phyloP scores from a whole-genome alignment of 192 early-diverging fungal genomes.

The Lobosporangium transversale region DNA sequence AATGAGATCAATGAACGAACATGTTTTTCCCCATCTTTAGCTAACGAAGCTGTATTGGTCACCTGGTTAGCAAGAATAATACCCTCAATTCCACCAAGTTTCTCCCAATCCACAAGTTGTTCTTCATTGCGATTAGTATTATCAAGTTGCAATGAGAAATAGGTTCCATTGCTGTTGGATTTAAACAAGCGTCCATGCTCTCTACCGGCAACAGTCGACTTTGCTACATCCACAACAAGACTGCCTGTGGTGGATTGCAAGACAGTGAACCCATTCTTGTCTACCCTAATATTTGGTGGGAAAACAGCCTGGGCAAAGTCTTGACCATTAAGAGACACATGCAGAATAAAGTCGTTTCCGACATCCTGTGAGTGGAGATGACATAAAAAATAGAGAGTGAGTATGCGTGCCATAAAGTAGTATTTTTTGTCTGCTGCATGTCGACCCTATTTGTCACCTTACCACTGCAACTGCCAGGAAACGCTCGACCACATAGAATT shows the following conservation, averaged over 20 bases:
- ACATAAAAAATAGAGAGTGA: neutral
- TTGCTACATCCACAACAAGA: conserved; percentile 83
- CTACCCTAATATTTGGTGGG: conserved; percentile 82
- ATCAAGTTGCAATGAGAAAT: conserved; percentile 77
- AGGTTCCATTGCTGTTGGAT: conserved; percentile 86
- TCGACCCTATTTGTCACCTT: too few species aligned
- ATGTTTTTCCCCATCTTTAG: conserved; percentile 67
- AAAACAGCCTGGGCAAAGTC: conserved; percentile 79
- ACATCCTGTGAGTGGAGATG: conserved; percentile 33
- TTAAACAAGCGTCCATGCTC: conserved; percentile 87
- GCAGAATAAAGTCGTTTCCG: conserved; percentile 65
- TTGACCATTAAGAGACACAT: conserved; percentile 80
- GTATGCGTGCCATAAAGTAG: too few species aligned
- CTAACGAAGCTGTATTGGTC: conserved; percentile 72
- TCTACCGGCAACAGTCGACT: conserved; percentile 51
- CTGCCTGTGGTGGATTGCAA: conserved; percentile 83
- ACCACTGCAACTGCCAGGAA: conserved; percentile 76
- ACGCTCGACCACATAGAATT: conserved; percentile 80
- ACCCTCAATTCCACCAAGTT: conserved; percentile 88
- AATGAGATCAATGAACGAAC: conserved; percentile 84
- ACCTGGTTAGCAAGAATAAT: conserved; percentile 92
- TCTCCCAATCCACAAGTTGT: conserved; percentile 91
- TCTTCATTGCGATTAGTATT: conserved; percentile 81
- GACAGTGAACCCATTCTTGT: conserved; percentile 85
- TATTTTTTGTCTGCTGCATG: too few species aligned